These are phyloP conservation scores for Tricholoma flavovirens DNA, from an alignment of 768 basidiomycete genomes.

Conservation along the genomic window DNA sequence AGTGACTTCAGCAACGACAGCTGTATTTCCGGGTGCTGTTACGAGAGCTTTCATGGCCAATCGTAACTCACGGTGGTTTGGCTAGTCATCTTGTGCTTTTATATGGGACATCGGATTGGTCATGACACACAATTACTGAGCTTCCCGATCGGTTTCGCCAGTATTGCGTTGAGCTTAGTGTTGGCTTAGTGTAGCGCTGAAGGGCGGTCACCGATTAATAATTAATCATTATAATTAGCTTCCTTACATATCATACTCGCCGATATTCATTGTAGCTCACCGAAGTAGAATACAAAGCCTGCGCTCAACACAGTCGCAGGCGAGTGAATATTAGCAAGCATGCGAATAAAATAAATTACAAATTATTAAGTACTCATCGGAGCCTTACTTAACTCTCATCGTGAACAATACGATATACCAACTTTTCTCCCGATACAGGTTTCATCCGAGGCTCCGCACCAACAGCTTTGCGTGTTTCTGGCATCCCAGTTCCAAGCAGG, in stretches of 20 bases:
- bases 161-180: no score
- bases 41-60: conserved; percentile 25
- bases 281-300: no score
- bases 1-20: conserved; percentile 20
- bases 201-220: no score
- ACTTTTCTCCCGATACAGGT: neutral
- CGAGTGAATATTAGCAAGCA: no score
- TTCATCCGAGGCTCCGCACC: conserved; percentile 1
- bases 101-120: neutral
- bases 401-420: neutral
- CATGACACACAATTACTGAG: neutral
- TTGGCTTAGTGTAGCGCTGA: no score
- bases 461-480: neutral
- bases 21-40: conserved; percentile 22
- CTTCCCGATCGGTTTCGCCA: neutral
- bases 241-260: no score
- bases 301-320: no score
- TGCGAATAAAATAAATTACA: no score
- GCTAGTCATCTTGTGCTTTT: neutral
- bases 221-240: no score
- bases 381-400: neutral
- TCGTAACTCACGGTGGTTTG: neutral
- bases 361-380: no score
- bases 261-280: no score
- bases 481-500: conserved; percentile 24